Conservation (phyloP, 164 flowering plant species). For the Kingdonia uniflora region DNA sequence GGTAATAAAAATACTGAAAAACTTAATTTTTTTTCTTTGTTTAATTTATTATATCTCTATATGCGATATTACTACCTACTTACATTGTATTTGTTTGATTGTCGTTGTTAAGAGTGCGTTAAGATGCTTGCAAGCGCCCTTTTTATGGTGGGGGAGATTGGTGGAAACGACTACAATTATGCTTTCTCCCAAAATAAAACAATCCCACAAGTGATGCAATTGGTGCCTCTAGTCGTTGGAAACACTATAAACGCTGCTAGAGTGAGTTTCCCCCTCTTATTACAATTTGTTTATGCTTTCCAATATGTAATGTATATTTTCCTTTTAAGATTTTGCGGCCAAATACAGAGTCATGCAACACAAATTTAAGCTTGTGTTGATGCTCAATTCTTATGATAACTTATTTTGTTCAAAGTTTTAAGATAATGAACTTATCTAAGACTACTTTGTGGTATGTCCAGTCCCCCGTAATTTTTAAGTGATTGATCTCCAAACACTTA, state of each 20-base stretch:
- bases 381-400: too few relatives aligned
- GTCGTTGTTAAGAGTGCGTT: constrained; percentile 11
- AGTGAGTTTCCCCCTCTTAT: constrained; percentile 10
- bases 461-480: too few relatives aligned
- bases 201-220: constrained; percentile 7
- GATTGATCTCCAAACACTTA: too few relatives aligned
- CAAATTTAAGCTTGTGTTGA: too few relatives aligned
- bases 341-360: too few relatives aligned
- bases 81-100: background rate
- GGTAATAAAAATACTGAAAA: background rate
- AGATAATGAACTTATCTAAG: too few relatives aligned
- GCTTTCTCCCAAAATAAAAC: constrained; percentile 14
- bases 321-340: too few relatives aligned
- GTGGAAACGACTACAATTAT: constrained; percentile 27
- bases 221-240: constrained; percentile 17
- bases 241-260: constrained; percentile 12
- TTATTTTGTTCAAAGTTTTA: too few relatives aligned
- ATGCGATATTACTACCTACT: background rate
- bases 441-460: too few relatives aligned
- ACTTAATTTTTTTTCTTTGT: background rate
- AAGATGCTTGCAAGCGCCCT: constrained; percentile 14
- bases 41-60: background rate
- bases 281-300: background rate
- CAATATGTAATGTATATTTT: background rate
- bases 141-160: constrained; percentile 31